Conservation (phyloP, 1,284 basidiomycete species). For the Ganoderma boninense region DNA sequence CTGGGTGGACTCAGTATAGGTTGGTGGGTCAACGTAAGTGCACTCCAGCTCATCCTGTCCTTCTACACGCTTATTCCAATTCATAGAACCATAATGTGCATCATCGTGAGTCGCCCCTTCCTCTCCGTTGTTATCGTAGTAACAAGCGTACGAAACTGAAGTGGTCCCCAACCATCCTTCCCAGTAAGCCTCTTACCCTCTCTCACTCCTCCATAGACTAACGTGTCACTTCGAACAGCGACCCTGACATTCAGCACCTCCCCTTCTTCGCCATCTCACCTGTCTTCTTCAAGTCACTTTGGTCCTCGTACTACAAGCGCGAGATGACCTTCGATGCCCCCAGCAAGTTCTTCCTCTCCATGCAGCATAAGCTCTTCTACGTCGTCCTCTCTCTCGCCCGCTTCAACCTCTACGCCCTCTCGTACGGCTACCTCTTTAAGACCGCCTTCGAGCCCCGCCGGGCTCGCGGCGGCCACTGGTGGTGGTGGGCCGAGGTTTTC, state of each 20-base stretch:
- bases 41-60: neutral
- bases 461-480: conserved; percentile 72
- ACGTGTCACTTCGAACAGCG: conserved; percentile 60
- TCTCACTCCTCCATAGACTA: conserved; percentile 11
- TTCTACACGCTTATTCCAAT: conserved; percentile 13
- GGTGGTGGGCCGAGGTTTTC: conserved; percentile 75
- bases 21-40: conserved; percentile 96
- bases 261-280: conserved; percentile 97
- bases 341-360: conserved; percentile 70
- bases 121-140: conserved; percentile 14
- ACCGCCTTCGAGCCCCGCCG: conserved; percentile 67
- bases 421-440: conserved; percentile 81
- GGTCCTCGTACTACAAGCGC: conserved; percentile 96
- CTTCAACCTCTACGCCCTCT: conserved; percentile 95
- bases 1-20: conserved; percentile 93
- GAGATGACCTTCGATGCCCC: conserved; percentile 84
- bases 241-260: conserved; percentile 95
- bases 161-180: conserved; percentile 98
- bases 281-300: conserved; percentile 85
- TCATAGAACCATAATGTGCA: conserved; percentile 95
- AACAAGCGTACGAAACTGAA: conserved; percentile 41
- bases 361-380: conserved; percentile 96
- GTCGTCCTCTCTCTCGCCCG: conserved; percentile 91
- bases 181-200: conserved; percentile 66
- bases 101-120: conserved; percentile 68